These are phyloP conservation scores for Cryptococcus floricola DNA, from an alignment of 1,284 basidiomycete species.

Conservation along the genomic window DNA sequence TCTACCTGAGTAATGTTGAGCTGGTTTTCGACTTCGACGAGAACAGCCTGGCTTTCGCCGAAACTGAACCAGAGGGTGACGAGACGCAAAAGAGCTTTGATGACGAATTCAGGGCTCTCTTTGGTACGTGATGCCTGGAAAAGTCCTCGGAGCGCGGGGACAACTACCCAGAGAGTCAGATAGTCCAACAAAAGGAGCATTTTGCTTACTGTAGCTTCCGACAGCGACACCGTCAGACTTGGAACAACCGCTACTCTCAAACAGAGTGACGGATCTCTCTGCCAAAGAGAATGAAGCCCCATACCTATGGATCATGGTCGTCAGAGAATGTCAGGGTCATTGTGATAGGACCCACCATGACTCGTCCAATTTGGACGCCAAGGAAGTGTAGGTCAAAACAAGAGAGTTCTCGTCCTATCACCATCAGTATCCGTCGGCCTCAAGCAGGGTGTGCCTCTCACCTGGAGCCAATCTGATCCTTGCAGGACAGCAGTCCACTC, in stretches of 20 bases:
- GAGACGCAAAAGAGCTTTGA: conserved; percentile 80
- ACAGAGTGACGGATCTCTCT: conserved; percentile 32
- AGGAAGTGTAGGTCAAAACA: conserved; percentile 33
- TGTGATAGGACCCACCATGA: conserved; percentile 24
- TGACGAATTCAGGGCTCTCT: conserved; percentile 33
- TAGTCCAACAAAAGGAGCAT: neutral
- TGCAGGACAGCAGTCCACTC: conserved; percentile 37
- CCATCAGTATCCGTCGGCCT: neutral
- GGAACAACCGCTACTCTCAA: conserved; percentile 26
- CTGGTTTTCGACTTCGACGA: conserved; percentile 34
- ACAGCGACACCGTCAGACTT: conserved; percentile 22
- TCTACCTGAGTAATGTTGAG: conserved; percentile 26
- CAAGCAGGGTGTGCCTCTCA: conserved; percentile 12
- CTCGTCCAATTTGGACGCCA: conserved; percentile 32
- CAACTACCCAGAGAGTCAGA: conserved; percentile 18
- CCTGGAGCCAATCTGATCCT: conserved; percentile 28
- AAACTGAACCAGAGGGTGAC: conserved; percentile 98
- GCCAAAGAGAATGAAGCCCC: conserved; percentile 28
- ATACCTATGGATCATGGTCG: conserved; percentile 18
- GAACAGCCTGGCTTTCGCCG: conserved; percentile 81
- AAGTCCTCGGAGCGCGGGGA: conserved; percentile 37
- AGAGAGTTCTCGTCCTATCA: conserved; percentile 29
- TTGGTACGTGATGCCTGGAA: conserved; percentile 35
- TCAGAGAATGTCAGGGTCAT: neutral
- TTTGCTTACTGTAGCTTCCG: conserved; percentile 30